A percentile compares a stretch with the other conserved stretches of the same genome.
Conservation (phyloP, 192 early-diverging fungal species). For the Polychytrium aggregatum region DNA sequence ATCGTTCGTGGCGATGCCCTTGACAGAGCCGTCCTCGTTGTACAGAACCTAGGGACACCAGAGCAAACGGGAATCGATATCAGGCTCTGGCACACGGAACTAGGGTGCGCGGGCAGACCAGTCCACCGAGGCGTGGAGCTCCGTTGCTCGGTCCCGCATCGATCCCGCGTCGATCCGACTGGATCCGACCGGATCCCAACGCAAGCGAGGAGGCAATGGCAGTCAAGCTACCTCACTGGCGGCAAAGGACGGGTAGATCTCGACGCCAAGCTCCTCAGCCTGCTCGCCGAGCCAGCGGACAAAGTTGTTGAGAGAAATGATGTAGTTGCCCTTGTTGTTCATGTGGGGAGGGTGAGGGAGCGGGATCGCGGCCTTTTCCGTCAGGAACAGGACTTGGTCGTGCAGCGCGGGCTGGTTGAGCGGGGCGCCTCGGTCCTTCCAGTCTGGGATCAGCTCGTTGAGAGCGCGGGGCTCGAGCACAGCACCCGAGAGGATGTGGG, state of each 20-base stretch:
- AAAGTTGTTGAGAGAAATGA: slow-evolving; percentile 88
- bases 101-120: too few species aligned
- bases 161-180: neutral
- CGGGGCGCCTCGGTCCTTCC: slow-evolving; percentile 92
- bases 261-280: slow-evolving; percentile 91
- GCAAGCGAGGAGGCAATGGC: neutral
- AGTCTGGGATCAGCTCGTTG: slow-evolving; percentile 93
- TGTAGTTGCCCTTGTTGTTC: slow-evolving; percentile 96
- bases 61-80: too few species aligned
- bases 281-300: slow-evolving; percentile 93
- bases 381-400: slow-evolving; percentile 81
- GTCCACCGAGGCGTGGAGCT: too few species aligned
- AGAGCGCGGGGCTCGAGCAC: slow-evolving; percentile 86
- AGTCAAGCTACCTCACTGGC: slow-evolving; percentile 63
- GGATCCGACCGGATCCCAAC: neutral
- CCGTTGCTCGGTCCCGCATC: neutral
- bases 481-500: slow-evolving; percentile 91
- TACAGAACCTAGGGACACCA: slow-evolving; percentile 52
- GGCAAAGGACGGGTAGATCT: slow-evolving; percentile 86
- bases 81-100: too few species aligned
- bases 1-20: slow-evolving; percentile 89
- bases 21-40: slow-evolving; percentile 82
- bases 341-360: slow-evolving; percentile 85
- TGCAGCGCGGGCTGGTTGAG: slow-evolving; percentile 71
- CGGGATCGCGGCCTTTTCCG: slow-evolving; percentile 63